Evolutionary conservation across 225 moss, liverwort and hornwort species (phyloP), one percentile per base, ranked within the genome.

Genomic region (Takakia lepidozioides): DNA sequence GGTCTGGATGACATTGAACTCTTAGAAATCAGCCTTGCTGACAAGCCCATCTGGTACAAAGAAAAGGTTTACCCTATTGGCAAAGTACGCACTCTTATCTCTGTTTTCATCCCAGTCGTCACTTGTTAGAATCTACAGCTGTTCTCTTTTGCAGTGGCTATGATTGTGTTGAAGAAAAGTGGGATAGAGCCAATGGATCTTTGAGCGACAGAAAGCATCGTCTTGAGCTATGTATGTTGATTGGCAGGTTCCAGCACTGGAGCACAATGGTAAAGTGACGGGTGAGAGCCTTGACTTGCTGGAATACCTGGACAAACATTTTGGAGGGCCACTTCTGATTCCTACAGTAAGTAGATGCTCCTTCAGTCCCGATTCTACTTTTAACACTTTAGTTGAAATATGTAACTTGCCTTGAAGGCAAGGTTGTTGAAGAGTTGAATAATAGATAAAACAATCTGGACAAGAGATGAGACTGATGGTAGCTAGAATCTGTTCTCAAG

Each of bases 231-330:
- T 23, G 14, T 20, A 46, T 1, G 8, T 22, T 14, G 46, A n/a
- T 29, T 44, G 32, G 19, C 39, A 80, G 74, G 79, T 80, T 55
- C 79, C 79, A n/a, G 11, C 79, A 51, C 58, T 80, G 52, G 79
- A 80, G 70, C 79, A 80, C 43, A 60, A 74, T 43, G 79, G 79
- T 9, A 66, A 70, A 74, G 79, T 80, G 46, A 63, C 3, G 16
- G 79, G 79, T 30, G 74, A 80, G 63, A 80, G 79, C 46, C 46
- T 80, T 63, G 79, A 80, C 59, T 52, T 80, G 70, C 79, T 80
- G 9, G 17, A 37, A 2, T 80, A 80, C 57, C 70, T 80, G 26
- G 79, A 80, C 42, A 49, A 74, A 20, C 70, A 74, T 24, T 80
- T 80, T 11, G 67, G 25, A 25, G 74, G 70, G 36, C 70, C 67